phyloP scores from a whole-genome alignment of 1,284 basidiomycete species.

The Irpex lacteus region DNA sequence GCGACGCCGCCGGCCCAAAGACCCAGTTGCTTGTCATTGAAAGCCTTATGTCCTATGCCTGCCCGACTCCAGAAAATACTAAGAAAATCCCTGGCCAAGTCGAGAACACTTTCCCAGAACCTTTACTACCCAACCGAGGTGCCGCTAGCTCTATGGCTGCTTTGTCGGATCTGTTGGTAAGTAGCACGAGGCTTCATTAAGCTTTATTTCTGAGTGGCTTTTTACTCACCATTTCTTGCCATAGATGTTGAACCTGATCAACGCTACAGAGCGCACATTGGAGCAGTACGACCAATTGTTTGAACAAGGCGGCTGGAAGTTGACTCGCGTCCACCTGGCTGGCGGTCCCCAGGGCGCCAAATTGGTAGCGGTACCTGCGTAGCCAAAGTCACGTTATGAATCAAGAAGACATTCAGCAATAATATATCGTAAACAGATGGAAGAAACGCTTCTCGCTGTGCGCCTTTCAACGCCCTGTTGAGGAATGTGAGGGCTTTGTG shows the following conservation, averaged over 20 bases:
- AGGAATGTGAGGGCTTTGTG: too few relatives aligned
- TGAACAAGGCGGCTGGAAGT: conserved; percentile 13
- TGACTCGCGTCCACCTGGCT: conserved; percentile 1
- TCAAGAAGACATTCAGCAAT: too few relatives aligned
- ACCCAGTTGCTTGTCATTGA: conserved; percentile 15
- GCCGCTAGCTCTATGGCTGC: conserved; percentile 7
- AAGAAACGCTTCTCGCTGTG: too few relatives aligned
- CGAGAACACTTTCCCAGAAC: not conserved
- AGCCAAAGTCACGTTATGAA: too few relatives aligned
- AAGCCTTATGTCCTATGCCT: conserved; percentile 8
- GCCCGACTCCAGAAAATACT: not conserved
- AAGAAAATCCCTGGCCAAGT: conserved; percentile 6
- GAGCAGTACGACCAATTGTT: conserved; percentile 12
- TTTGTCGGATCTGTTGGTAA: conserved; percentile 4
- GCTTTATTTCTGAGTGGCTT: not conserved
- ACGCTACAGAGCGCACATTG: conserved; percentile 13
- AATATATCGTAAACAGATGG: too few relatives aligned
- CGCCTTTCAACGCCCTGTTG: too few relatives aligned
- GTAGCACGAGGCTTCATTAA: not conserved
- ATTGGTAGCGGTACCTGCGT: not conserved
- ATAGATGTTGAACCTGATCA: conserved; percentile 11
- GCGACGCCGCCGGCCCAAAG: conserved; percentile 18
- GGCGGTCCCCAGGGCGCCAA: not conserved
- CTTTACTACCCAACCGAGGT: conserved; percentile 9
- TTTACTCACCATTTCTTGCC: not conserved